phyloP scores from a whole-genome alignment of 2,329 filamentous ascomycete genomes.

The Alternaria conjuncta region DNA sequence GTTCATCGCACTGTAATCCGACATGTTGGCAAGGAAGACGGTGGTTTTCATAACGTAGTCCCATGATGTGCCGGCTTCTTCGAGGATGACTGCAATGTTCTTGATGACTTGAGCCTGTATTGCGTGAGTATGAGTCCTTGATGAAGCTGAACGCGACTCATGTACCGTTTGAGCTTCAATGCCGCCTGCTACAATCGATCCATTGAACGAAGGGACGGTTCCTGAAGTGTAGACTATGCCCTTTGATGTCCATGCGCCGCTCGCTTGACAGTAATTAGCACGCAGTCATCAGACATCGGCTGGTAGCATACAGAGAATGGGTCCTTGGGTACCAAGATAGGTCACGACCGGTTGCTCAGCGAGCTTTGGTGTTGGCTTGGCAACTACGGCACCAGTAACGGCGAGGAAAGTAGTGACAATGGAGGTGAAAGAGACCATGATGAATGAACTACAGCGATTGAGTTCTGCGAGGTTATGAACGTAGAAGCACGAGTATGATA shows the following conservation, averaged over 20 bases:
- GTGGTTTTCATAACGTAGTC: constrained; percentile 45
- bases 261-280: constrained; percentile 18
- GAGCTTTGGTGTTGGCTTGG: constrained; percentile 28
- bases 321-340: constrained; percentile 41
- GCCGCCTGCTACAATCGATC: constrained; percentile 32
- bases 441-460: neutral
- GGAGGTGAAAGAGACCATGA: constrained; percentile 32
- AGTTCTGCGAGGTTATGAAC: neutral
- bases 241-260: constrained; percentile 39
- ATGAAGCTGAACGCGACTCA: rapidly evolving
- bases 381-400: constrained; percentile 19
- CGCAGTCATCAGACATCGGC: too few species aligned
- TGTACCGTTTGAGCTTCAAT: constrained; percentile 37
- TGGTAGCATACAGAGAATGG: constrained; percentile 29
- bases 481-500: neutral
- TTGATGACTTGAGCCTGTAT: constrained; percentile 42
- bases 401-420: constrained; percentile 27
- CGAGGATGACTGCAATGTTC: constrained; percentile 38
- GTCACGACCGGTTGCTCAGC: constrained; percentile 36
- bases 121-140: neutral
- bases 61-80: constrained; percentile 42
- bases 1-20: constrained; percentile 44
- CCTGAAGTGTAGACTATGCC: constrained; percentile 42
- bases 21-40: constrained; percentile 42
- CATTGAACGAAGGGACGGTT: constrained; percentile 38